Evolutionary conservation across 83 land plant genomes (phyloP), one percentile per base, ranked within the genome.

Genomic region (Picea abies): DNA sequence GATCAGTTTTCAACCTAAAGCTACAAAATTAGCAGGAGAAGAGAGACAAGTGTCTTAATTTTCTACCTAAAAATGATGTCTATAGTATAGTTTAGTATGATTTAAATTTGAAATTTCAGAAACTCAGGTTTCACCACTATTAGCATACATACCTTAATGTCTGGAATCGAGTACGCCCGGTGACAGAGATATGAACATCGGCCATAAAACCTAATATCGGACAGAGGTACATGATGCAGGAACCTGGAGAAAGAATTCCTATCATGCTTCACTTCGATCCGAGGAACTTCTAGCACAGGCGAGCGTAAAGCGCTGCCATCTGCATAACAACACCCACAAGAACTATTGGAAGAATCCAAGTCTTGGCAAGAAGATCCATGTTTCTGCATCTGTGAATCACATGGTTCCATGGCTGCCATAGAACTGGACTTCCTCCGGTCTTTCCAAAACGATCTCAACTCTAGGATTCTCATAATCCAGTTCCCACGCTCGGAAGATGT

Each of bases 391-490:
- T 64, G 67, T 64, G n/a, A 64, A 19, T 22, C 23, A 22, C 23
- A 76, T 37, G 78, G 78, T 52, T 58, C 79, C 35, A 25, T 60
- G 17, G 49, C 60, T 58, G 61, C 62, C 4, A 23, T 63, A 39
- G 56, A 72, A 39, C 44, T 72, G 76, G 22, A 72, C 7, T 58
- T 58, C 3, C 52, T 52, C 63, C 52, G 49, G 37, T 60, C 84
- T 63, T 82, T 84, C 90, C 83, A 84, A 63, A 85, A 62, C 0
- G 89, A 85, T 78, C 84, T 76, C 52, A 91, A 84, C 19, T 84
- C 78, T 81, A 91, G 68, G 64, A 91, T 91, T 87, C 87, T 91
- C 80, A 83, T 14, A 1, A 89, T 89, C 93, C 93, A 91, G 82
- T 85, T 91, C 68, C 29, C 89, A 23, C 25, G 62, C 20, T 29